These are phyloP conservation scores for Trametes cinnabarina DNA, from an alignment of 768 basidiomycete genomes.

Conservation along the genomic window DNA sequence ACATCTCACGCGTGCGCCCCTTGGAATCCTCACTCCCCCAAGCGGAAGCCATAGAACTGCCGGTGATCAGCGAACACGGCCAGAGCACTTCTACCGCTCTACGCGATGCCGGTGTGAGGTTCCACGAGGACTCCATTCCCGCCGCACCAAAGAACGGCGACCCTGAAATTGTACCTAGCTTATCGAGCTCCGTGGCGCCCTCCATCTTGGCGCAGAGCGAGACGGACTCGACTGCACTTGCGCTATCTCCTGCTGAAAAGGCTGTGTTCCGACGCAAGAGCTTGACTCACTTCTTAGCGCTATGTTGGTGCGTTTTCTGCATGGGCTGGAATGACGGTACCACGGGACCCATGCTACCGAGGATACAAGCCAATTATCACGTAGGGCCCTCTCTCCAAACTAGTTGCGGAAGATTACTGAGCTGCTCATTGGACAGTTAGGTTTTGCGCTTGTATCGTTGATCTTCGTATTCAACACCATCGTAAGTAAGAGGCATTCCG, in stretches of 20 bases:
- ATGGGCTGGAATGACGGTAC: conserved; percentile 79
- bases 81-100: neutral
- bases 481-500: conserved; percentile 28
- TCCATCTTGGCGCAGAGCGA: conserved; percentile 5
- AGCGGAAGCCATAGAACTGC: conserved; percentile 13
- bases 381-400: conserved; percentile 25
- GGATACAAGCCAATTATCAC: conserved; percentile 58
- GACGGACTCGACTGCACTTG: conserved; percentile 12
- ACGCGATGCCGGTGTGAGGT: neutral
- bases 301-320: conserved; percentile 57
- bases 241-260: conserved; percentile 16
- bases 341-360: conserved; percentile 70
- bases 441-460: conserved; percentile 54
- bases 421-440: conserved; percentile 32
- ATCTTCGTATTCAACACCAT: conserved; percentile 53
- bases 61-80: neutral
- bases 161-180: conserved; percentile 16
- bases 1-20: conserved; percentile 14
- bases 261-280: conserved; percentile 13
- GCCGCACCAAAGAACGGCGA: neutral
- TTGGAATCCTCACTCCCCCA: neutral
- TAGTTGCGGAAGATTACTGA: neutral
- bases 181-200: conserved; percentile 13
- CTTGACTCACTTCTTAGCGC: conserved; percentile 47
- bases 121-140: conserved; percentile 5